Evolutionary conservation across 164 flowering plant genomes (phyloP), one percentile per base, ranked within the genome.

Genomic region (Sedum album): DNA sequence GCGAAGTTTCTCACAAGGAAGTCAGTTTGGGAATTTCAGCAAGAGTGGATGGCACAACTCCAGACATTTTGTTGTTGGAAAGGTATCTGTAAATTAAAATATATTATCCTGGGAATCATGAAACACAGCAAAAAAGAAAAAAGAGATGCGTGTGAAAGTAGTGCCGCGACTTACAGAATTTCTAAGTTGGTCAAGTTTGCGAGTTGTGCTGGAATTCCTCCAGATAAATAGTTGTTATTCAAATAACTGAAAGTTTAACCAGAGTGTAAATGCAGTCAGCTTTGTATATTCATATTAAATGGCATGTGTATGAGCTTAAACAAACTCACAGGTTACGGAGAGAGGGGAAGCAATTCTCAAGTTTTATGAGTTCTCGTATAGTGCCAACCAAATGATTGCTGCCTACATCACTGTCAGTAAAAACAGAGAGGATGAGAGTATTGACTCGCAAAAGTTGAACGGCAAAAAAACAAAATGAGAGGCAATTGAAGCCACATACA

Each of bases 311-410:
- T n/a, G 8, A 18, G 67, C 38, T 70, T n/a, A 21, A 39, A 7
- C 60, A 17, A 69, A 81, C 91, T 79, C 82, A 91, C 98, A 94
- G 82, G 79, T 94, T 91, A 30, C 96, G 87, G n/a, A 91, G 80
- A 73, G 94, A 79, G 26, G 96, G 91, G 76, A 94, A 94, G 80
- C 95, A 86, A 48, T 97, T 95, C 67, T 91, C 97, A 68, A 85
- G 66, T 21, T 86, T 88, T 48, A 90, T 89, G 25, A 94, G 93
- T 73, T 94, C 97, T 79, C 96, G 80, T 65, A 94, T 79, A 33
- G 97, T 94, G 39, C 98, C 98, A 76, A 94, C 93, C 82, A 94
- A 78, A 73, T 89, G 98, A 76, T 91, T 91, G 82, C 86, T 86
- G 36, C 98, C 95, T 73, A 84, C 92, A 83, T 94, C 98, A 80